Evolutionary conservation across 2,329 filamentous ascomycete species (phyloP), one percentile per base, ranked within the genome.

Genomic region (Apiospora arundinis): DNA sequence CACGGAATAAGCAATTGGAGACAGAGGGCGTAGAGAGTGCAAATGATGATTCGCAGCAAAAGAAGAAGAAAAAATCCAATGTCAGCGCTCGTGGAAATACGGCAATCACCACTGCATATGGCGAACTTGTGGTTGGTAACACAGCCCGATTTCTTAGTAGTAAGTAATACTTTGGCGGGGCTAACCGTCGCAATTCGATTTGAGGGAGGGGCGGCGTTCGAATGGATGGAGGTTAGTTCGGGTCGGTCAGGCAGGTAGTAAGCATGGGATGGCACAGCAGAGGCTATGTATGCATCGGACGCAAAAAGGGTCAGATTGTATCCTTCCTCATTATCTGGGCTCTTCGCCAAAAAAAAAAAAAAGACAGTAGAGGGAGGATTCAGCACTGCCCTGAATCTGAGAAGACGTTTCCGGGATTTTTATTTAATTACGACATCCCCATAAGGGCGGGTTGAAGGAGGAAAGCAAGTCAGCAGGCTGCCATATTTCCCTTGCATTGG

Each of bases 21-120:
- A 70, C 73, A 9, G 4, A 40, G 18, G 18, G 21, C 16, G 28
- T 12, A 18, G 25, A 37, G 28, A 21, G 56, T 1, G 56, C 28
- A 63, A 63, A 12, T 40, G 28, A 8, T 11, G 56, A 18, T 40
- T 40, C 11, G 56, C 32, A 63, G 40, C 56, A 32, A n/a, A 63
- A 18, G 56, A 63, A 18, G 56, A 63, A 63, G 56, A 40, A 37
- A 63, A 73, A 71, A 68, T 75, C 70, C 70, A 49, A 70, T 23
- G 56, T 40, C 56, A 63, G 56, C 56, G 5, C 56, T 63, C 56
- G 32, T 37, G 56, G 56, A 63, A 40, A n/a, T 37, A n/a, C 32
- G 32, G 32, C 56, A 63, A 63, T 63, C 56, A 63, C 56, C 56
- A 63, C 56, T 40, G 28, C 56, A 32, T 40, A 63, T 14, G 56